Evolutionary conservation across 2,329 filamentous ascomycete genomes (phyloP), one percentile per base, ranked within the genome.

Genomic region (Arthrobotrys conoides): DNA sequence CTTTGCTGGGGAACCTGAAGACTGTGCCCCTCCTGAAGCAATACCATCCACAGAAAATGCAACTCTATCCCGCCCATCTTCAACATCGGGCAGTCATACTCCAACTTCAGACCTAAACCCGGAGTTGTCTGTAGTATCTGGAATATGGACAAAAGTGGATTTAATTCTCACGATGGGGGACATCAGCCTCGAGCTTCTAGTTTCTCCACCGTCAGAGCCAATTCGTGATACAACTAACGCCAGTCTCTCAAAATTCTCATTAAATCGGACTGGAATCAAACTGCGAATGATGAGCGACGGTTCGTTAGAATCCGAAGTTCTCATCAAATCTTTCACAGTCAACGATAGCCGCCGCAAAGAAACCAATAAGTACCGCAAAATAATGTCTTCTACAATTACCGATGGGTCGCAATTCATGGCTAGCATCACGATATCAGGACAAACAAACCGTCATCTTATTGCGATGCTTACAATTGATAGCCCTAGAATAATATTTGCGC

Each of bases 321-420:
- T 97, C 41, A 94, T 99, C 16, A 92, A 96, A 76, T 96, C 95
- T 0, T 97, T 99, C 84, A 97, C 94, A 0, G 97, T 98, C 80
- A 90, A 93, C 71, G 96, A 99, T 84, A 97, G 92, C 80, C 91
- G 96, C n/a, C 91, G 90, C 3, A 89, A 90, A 68, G 94, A 97
- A 82, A 92, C 91, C 4, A 99, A 97, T 86, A 97, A 97, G 83
- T 99, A 96, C 87, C 90, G 94, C 64, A 96, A 95, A 84, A 97
- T 99, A 85, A 98, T 99, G 96, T 94, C 94, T 0, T 91, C 97
- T 70, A 94, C 94, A 83, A 98, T 97, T 84, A 95, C 94, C 81
- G 92, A 94, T 71, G 94, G 96, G 55, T 94, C 98, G 84, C 96
- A 99, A 82, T 94, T 99, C 83, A 99, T 99, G 96, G 96, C 96